Percentiles rank a stretch among this genome's conserved stretches.
Conservation (phyloP, 2,329 filamentous ascomycete species). For the Metarhizium album region DNA sequence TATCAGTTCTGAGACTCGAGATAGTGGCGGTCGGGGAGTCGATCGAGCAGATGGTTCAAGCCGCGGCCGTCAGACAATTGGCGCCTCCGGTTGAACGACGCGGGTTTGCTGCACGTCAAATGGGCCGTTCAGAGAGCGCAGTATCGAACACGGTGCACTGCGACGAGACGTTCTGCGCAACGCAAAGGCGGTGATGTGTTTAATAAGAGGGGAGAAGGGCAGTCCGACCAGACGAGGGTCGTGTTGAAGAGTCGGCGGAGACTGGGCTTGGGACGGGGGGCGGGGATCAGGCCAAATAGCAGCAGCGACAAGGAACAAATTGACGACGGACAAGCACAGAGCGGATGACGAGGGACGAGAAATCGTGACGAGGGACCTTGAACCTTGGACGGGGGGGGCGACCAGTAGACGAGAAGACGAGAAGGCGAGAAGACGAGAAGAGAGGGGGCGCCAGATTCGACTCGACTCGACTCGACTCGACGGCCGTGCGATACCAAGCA, state of each 20-base stretch:
- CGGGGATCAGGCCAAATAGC: conserved; percentile 5
- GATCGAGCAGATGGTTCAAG: background rate
- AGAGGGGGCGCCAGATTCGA: background rate
- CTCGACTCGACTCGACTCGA: no score
- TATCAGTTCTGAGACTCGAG: background rate
- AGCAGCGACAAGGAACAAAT: conserved; percentile 2
- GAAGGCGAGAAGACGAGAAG: no score
- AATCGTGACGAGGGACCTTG: background rate
- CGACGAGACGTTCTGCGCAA: conserved; percentile 1
- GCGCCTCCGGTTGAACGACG: background rate
- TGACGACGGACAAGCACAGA: conserved; percentile 1
- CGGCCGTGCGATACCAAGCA: no score
- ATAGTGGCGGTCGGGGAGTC: background rate
- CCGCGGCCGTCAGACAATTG: background rate
- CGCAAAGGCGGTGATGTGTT: conserved; percentile 5
- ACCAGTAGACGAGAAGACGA: no score
- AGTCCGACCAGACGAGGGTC: conserved; percentile 1
- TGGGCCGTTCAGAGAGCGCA: background rate
- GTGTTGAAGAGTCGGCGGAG: background rate
- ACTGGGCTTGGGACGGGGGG: background rate
- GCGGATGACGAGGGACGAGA: no score
- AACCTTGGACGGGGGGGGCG: background rate
- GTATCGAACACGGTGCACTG: background rate
- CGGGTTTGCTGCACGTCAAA: background rate
- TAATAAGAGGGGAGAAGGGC: conserved; percentile 2